A percentile compares a stretch with the other conserved stretches of the same genome.
phyloP scores from a whole-genome alignment of 164 flowering plant genomes.

The Vitis rupestris region DNA sequence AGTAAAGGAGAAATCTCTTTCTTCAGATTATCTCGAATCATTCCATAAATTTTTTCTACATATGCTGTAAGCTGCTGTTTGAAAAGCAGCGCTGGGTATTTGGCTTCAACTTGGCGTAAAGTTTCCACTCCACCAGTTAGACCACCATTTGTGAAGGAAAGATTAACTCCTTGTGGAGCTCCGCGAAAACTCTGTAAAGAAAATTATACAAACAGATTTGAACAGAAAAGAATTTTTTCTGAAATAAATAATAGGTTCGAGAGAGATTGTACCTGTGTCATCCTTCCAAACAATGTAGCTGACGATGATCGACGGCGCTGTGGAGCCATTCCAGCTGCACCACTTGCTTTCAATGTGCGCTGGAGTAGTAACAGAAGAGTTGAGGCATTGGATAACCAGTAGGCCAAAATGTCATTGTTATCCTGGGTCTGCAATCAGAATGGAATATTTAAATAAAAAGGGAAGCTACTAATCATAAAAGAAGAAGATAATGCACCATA shows the following conservation, averaged over 20 bases:
- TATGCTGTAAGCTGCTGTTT: constrained; percentile 99
- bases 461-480: not conserved
- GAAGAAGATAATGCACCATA: not conserved
- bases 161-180: constrained; percentile 82
- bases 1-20: constrained; percentile 98
- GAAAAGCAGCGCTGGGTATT: constrained; percentile 97
- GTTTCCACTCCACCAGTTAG: constrained; percentile 68
- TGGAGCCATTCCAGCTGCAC: constrained; percentile 95
- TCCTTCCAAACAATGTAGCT: constrained; percentile 87
- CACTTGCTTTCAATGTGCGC: constrained; percentile 93
- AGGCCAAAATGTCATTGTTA: constrained; percentile 82
- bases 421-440: constrained; percentile 65
- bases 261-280: constrained; percentile 68
- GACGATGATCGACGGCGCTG: constrained; percentile 88
- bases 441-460: constrained; percentile 11
- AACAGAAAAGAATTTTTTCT: not conserved
- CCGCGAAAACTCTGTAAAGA: constrained; percentile 83
- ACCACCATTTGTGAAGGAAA: constrained; percentile 68
- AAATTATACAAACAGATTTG: constrained; percentile 4
- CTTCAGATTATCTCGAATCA: constrained; percentile 95
- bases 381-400: constrained; percentile 98
- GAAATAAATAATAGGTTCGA: not conserved
- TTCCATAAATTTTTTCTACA: constrained; percentile 97
- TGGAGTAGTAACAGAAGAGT: constrained; percentile 86
- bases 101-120: constrained; percentile 94